Evolutionary conservation across 306 rosid species (phyloP).

Genomic region (Citrullus colocynthis): DNA sequence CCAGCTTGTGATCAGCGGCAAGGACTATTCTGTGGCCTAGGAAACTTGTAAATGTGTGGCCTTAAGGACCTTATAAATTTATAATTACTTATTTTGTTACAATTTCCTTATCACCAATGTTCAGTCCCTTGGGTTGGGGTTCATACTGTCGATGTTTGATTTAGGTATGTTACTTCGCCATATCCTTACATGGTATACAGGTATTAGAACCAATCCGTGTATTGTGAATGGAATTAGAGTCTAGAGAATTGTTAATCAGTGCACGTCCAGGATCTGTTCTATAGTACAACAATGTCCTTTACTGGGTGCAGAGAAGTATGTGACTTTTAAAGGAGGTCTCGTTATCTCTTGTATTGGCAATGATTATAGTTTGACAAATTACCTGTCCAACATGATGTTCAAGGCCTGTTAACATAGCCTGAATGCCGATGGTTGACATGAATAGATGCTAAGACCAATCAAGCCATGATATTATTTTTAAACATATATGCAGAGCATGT

Average conservation of each 20-base stretch:
- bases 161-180: neutral
- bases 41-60: neutral
- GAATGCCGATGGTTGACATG: neutral
- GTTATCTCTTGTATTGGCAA: neutral
- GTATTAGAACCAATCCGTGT: neutral
- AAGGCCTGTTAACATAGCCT: neutral
- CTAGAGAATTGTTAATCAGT: neutral
- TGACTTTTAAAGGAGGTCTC: neutral
- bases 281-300: no score
- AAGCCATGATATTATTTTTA: neutral
- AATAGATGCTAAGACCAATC: neutral
- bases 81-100: neutral
- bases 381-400: neutral
- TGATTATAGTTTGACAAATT: neutral
- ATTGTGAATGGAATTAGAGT: neutral
- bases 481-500: neutral
- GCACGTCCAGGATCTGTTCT: no score
- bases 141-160: neutral
- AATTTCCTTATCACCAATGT: neutral
- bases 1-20: neutral
- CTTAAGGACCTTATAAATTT: neutral
- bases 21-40: neutral
- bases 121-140: neutral
- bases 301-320: neutral
- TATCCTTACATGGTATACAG: neutral